These are phyloP conservation scores for Mucor racemosus DNA, from an alignment of 371 early-diverging fungal genomes.

Conservation along the genomic window DNA sequence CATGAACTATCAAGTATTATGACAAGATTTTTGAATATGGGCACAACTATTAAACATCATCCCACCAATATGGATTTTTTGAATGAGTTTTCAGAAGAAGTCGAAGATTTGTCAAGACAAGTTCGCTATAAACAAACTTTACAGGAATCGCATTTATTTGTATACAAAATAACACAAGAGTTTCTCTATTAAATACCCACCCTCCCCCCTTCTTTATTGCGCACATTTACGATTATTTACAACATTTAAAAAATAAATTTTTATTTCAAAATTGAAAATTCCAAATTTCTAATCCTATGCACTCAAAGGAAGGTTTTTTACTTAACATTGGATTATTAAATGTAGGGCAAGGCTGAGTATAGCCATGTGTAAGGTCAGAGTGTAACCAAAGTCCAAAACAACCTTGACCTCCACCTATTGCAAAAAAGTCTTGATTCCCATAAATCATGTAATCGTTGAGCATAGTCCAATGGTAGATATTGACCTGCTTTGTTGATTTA, in stretches of 20 bases:
- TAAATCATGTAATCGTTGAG: constrained; percentile 42
- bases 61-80: not conserved
- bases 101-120: not conserved
- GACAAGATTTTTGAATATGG: constrained; percentile 10
- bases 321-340: constrained; percentile 39
- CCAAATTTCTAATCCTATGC: constrained; percentile 46
- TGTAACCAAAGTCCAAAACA: constrained; percentile 43
- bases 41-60: not conserved
- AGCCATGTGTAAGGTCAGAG: constrained; percentile 42
- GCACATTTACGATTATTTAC: too few relatives aligned
- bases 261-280: constrained; percentile 32
- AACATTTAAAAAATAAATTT: not conserved
- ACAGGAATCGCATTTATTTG: constrained; percentile 3
- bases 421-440: constrained; percentile 32
- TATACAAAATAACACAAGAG: constrained; percentile 12
- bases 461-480: constrained; percentile 39
- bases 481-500: constrained; percentile 16
- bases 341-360: constrained; percentile 43
- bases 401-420: constrained; percentile 46
- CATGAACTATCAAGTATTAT: constrained; percentile 5
- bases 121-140: constrained; percentile 1
- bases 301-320: constrained; percentile 31
- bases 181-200: constrained; percentile 6
- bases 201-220: not conserved
- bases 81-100: constrained; percentile 13